Conservation (phyloP, 306 rosid species). For the Rosa multiflora region DNA sequence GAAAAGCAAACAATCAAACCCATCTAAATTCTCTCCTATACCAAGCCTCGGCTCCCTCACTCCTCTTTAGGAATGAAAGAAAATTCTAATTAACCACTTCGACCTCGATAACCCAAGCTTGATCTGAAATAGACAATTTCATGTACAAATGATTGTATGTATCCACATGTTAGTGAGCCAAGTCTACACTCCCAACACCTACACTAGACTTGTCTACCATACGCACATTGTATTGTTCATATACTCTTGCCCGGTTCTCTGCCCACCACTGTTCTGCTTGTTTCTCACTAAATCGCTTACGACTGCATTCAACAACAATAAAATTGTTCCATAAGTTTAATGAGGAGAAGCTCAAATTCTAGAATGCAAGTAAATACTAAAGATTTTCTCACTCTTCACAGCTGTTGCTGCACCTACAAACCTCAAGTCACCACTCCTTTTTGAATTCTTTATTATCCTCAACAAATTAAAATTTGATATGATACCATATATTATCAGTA, state of each 20-base stretch:
- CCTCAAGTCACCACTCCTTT: neutral
- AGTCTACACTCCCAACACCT: conserved; percentile 86
- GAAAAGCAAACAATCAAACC: conserved; percentile 60
- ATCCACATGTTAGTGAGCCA: conserved; percentile 55
- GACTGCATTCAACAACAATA: conserved; percentile 55
- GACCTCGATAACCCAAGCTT: conserved; percentile 51
- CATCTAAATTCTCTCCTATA: conserved; percentile 58
- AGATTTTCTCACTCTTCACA: neutral
- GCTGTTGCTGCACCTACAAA: neutral
- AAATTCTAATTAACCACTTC: conserved; percentile 48
- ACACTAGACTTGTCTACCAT: conserved; percentile 76
- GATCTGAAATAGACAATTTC: conserved; percentile 45
- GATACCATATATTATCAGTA: neutral
- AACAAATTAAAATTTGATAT: neutral
- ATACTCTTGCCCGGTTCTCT: conserved; percentile 83
- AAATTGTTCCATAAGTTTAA: neutral
- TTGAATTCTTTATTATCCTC: neutral
- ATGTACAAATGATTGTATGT: conserved; percentile 55
- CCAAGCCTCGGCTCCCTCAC: conserved; percentile 50
- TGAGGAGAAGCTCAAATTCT: neutral
- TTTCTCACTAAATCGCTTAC: conserved; percentile 93
- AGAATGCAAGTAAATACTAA: neutral
- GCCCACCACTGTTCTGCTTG: conserved; percentile 99
- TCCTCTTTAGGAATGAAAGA: conserved; percentile 58
- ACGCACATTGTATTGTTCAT: conserved; percentile 82